Evolutionary conservation across 306 rosid genomes (phyloP).

Genomic region (Luffa aegyptiaca): DNA sequence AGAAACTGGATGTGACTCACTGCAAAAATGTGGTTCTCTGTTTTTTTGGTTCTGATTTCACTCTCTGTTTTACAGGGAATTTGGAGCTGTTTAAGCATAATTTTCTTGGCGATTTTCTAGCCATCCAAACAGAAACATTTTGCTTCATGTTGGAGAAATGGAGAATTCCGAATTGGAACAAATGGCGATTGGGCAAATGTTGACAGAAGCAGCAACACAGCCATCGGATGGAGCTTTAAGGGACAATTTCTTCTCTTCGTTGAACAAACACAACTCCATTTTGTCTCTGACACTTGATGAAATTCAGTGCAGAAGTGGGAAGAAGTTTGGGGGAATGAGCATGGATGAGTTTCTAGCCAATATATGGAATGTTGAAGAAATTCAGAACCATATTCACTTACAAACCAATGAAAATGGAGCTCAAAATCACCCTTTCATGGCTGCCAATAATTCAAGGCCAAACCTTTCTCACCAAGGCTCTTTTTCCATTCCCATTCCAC

Average conservation of each 20-base stretch:
- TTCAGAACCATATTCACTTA: conserved; percentile 20
- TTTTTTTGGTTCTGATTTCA: not conserved
- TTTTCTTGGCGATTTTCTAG: not conserved
- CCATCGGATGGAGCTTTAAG: conserved; percentile 8
- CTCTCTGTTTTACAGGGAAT: not conserved
- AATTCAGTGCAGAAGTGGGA: conserved; percentile 43
- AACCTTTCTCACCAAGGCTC: conserved; percentile 17
- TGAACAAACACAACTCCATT: conserved; percentile 26
- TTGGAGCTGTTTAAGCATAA: not conserved
- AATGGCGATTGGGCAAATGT: not conserved
- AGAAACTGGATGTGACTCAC: too few species aligned
- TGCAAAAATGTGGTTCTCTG: not conserved
- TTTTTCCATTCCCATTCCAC: conserved; percentile 38
- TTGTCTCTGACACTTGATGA: conserved; percentile 43
- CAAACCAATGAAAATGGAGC: conserved; percentile 10
- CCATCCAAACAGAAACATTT: not conserved
- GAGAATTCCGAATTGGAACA: not conserved
- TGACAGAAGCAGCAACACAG: not conserved
- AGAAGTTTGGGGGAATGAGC: conserved; percentile 47
- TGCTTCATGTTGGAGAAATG: conserved; percentile 1
- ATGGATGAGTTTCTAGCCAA: conserved; percentile 67
- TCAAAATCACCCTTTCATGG: conserved; percentile 2
- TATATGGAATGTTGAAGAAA: conserved; percentile 45
- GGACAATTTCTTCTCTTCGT: conserved; percentile 12
- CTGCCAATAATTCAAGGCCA: not conserved